Base-by-base conservation (phyloP, 306 rosid species). In the Gillenia trifoliata region DNA sequence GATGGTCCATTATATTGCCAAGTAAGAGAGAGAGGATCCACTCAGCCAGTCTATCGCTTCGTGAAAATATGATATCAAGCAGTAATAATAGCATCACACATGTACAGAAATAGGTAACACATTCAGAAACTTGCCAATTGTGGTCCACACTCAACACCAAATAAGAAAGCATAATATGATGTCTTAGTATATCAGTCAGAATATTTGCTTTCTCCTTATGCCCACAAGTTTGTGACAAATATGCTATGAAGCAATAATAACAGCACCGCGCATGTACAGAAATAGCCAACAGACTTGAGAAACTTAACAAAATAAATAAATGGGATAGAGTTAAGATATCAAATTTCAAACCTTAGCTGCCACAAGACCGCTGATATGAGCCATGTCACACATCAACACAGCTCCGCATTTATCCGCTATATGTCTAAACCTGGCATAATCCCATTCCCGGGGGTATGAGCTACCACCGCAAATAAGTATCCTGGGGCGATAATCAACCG, bases 301-400 rank as follows among this genome's bases (percentile, higher is more conserved):
- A 55, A 55, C 60, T n/a, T 55, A 10, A 55, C 60, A n/a, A 9
- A 33, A 8, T 33, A 33, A 31, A 19, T 25, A 55, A 8, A 20
- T 29, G 34, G 15, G 17, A 33, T 11, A 31, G 43, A 66, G 19
- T 8, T 62, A 40, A 30, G 66, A 30, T 12, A 31, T 29, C 64
- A 64, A 22, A 16, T 19, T 68, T 8, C 80, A 45, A 25, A 93
- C 97, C 96, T 91, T 89, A 38, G 98, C 92, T 0, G 97, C 92
- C 71, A 88, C 93, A 63, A 93, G 91, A 73, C 96, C 98, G 47
- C 98, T 88, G 67, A 93, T 88, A 81, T 93, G 98, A 80, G 98
- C 92, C 92, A 89, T 91, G 75, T 93, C 97, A 80, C 93, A 93
- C 96, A 93, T 89, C 87, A 93, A 79, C 13, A 82, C 73, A 4